Conservation (phyloP, 345 rosid species). For the Microcos paniculata region DNA sequence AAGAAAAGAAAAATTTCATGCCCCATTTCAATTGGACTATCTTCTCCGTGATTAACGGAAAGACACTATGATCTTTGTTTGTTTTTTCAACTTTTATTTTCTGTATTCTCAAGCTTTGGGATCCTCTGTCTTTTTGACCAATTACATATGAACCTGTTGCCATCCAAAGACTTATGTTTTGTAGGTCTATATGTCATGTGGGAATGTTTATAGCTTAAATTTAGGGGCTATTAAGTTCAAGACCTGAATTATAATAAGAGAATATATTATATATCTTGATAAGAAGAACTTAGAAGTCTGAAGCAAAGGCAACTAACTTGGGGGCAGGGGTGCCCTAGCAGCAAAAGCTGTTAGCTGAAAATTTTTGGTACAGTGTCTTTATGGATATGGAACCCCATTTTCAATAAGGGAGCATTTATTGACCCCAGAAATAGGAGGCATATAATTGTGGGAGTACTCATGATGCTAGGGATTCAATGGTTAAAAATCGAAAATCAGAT, state of each 20-base stretch:
- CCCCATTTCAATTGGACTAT: neutral
- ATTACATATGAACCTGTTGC: neutral
- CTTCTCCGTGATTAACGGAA: slow-evolving; percentile 7
- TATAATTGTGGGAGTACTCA: slow-evolving; percentile 11
- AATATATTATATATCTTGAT: too few relatives aligned
- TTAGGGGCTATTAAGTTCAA: neutral
- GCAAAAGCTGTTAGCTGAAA: neutral
- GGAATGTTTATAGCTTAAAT: neutral
- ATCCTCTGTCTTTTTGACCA: neutral
- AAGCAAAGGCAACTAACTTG: neutral
- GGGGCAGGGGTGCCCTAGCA: neutral
- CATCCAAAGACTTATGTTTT: slow-evolving; percentile 8
- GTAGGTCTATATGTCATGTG: neutral
- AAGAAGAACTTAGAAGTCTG: neutral
- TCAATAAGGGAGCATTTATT: neutral
- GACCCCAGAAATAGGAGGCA: neutral
- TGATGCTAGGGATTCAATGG: slow-evolving; percentile 1
- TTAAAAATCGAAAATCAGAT: neutral
- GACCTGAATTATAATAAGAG: too few relatives aligned
- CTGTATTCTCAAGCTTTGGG: neutral
- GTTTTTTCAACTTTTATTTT: neutral
- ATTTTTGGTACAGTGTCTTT: neutral
- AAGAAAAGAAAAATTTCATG: neutral
- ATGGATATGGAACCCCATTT: neutral
- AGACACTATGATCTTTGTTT: neutral